Base-by-base conservation (phyloP, 148 eudicot genomes). In the Camellia lanceoleosa region DNA sequence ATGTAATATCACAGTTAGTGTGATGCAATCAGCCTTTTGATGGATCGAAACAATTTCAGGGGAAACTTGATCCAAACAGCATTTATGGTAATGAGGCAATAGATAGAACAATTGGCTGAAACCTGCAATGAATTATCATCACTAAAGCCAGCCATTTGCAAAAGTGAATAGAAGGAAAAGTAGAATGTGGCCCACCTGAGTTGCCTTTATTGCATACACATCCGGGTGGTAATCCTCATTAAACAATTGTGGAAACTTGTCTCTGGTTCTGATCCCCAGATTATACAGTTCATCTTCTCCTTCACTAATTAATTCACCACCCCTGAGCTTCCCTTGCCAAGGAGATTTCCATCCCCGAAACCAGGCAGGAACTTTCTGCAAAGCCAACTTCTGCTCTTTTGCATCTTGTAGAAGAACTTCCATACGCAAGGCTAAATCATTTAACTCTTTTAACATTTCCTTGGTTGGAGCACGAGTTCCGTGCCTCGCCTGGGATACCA, bases 391-490 rank as follows among this genome's bases (percentile, higher is more conserved):
- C 61, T 84, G 84, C 75, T 92, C 93, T 88, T 89, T 85, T 71
- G 91, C 91, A 87, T 84, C 82, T 56, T 82, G 77, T 78, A 94
- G 77, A 78, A 91, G 95, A 70, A 73, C 74, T 88, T 89, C 84
- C 71, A 96, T 41, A 42, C 85, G 90, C 59, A 78, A 19, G 42
- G 87, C 87, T 84, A 96, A 79, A 80, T 83, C 85, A 23, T 94
- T 92, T 47, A 96, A 76, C 80, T 87, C 93, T 86, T 78, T 89
- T 82, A 91, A 78, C 80, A 85, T 89, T 80, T 92, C 91, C 93
- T 91, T 96, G 20, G 99, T 96, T 64, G 99, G 99, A 76, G 99
- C 88, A 80, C 98, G 91, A 70, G 99, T 94, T 78, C 99, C 99
- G 84, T 96, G 99, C 79, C 99, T 88, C 73, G 97, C 98, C 98